Conservation (phyloP, 1,284 basidiomycete genomes). For the Ustanciosporium gigantosporum region DNA sequence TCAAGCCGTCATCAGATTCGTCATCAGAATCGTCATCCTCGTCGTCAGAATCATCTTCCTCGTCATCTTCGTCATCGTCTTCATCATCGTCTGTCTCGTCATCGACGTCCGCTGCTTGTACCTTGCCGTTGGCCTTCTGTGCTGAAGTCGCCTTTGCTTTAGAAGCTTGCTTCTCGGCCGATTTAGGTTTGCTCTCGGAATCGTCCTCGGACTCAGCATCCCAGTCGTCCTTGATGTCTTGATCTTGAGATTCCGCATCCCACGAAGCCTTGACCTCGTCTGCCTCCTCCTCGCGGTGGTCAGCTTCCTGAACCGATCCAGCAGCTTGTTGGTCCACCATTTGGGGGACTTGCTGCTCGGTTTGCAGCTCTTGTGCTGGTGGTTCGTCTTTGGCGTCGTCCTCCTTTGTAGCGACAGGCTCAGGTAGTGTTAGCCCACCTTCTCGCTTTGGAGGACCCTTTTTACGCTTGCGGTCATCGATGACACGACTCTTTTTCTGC, state of each 20-base stretch:
- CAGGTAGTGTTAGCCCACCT: constrained; percentile 36
- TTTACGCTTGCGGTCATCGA: constrained; percentile 83
- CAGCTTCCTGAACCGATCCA: constrained; percentile 50
- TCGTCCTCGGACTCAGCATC: constrained; percentile 69
- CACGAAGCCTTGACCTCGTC: constrained; percentile 45
- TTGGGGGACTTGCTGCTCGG: constrained; percentile 2
- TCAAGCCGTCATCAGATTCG: constrained; percentile 59
- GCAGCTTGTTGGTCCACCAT: constrained; percentile 4
- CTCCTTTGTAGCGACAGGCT: constrained; percentile 18
- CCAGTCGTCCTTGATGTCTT: constrained; percentile 62
- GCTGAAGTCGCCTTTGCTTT: constrained; percentile 18
- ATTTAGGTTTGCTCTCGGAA: constrained; percentile 14
- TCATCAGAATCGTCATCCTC: constrained; percentile 64
- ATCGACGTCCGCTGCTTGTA: constrained; percentile 8
- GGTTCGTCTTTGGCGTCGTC: constrained; percentile 3
- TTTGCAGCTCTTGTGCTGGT: constrained; percentile 4
- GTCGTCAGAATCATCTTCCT: constrained; percentile 66
- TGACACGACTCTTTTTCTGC: constrained; percentile 68
- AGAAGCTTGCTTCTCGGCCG: constrained; percentile 26
- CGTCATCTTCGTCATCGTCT: constrained; percentile 65
- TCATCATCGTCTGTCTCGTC: constrained; percentile 23
- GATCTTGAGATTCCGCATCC: constrained; percentile 44
- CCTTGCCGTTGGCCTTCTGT: constrained; percentile 9
- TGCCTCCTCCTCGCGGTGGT: constrained; percentile 11
- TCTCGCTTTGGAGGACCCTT: constrained; percentile 65